Base-by-base conservation (phyloP, 345 rosid genomes). In the Eucalyptus polybractea region DNA sequence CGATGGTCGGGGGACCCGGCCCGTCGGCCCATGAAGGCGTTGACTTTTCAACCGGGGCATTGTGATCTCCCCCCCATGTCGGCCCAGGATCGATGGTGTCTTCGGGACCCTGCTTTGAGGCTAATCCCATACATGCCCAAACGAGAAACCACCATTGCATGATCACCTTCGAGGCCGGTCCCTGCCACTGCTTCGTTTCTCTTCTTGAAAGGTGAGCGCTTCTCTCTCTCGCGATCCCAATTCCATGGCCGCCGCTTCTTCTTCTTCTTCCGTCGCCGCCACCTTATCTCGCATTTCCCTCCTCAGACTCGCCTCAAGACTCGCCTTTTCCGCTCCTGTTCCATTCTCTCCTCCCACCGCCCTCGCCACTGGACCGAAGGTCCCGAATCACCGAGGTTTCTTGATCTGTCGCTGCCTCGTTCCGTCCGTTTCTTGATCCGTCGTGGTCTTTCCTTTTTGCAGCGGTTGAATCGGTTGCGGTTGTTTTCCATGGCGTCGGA, bases 401-500 rank as follows among this genome's bases (percentile, higher is more conserved):
- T 53, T 53, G 58, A 53, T 21, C 58, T 37, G 83, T 56, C 12
- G 37, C 29, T 40, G 44, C 44, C 50, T 86, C 40, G 53, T 33
- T 49, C 53, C 40, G 29, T 53, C 76, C 7, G 37, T 31, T 85
- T 76, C 83, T 76, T 76, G 83, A 76, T 21, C 13, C 24, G 83
- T 16, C 45, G 14, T 83, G 80, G 90, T 91, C 90, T 42, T 44
- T 49, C 27, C 27, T 47, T 45, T 85, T 90, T 90, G 93, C 91
- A 95, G 96, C 87, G 88, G 90, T 81, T 90, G 33, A 86, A 42
- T 91, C 93, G 90, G 86, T 89, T 93, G 91, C 92, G 97, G 54
- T 89, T 93, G 90, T 93, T 93, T 49, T 94, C 98, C 33, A 95
- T 97, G 98, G 97, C 96, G 17, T 93, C 97, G 3, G 97, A 92